Evolutionary conservation across 257 asterid genomes (phyloP).

Genomic region (Ilex asprella): DNA sequence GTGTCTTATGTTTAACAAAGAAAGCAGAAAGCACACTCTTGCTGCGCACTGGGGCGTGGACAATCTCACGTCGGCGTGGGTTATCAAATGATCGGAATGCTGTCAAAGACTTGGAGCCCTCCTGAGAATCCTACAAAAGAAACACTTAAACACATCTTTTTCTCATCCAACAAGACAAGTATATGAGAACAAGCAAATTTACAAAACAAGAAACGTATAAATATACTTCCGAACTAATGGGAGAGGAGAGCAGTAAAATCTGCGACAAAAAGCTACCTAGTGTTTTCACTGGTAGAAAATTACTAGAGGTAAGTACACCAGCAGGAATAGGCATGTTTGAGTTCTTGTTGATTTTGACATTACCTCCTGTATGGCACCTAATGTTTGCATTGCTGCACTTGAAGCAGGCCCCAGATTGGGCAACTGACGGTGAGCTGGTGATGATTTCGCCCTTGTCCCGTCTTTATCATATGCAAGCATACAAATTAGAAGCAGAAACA

Average conservation of each 20-base stretch:
- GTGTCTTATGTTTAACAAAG: slow-evolving; percentile 64
- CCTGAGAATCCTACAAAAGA: slow-evolving; percentile 40
- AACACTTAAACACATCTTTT: neutral
- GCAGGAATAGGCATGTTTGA: neutral
- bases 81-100: slow-evolving; percentile 50
- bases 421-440: slow-evolving; percentile 26
- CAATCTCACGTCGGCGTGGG: slow-evolving; percentile 27
- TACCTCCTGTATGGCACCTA: slow-evolving; percentile 68
- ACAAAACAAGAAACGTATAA: neutral
- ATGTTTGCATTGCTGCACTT: slow-evolving; percentile 58
- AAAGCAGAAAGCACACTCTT: slow-evolving; percentile 65
- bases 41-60: slow-evolving; percentile 48
- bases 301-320: too few species aligned
- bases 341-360: slow-evolving; percentile 16
- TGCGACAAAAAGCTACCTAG: neutral
- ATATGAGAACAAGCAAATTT: neutral
- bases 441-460: slow-evolving; percentile 39
- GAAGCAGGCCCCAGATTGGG: slow-evolving; percentile 42
- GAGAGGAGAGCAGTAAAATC: neutral
- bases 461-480: slow-evolving; percentile 39
- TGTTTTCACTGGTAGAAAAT: too few species aligned
- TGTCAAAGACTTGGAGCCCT: slow-evolving; percentile 43
- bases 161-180: neutral
- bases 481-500: slow-evolving; percentile 8
- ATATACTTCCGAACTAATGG: neutral